phyloP scores from a whole-genome alignment of 2,329 filamentous ascomycete genomes.

The Dichotomopilus funicola region DNA sequence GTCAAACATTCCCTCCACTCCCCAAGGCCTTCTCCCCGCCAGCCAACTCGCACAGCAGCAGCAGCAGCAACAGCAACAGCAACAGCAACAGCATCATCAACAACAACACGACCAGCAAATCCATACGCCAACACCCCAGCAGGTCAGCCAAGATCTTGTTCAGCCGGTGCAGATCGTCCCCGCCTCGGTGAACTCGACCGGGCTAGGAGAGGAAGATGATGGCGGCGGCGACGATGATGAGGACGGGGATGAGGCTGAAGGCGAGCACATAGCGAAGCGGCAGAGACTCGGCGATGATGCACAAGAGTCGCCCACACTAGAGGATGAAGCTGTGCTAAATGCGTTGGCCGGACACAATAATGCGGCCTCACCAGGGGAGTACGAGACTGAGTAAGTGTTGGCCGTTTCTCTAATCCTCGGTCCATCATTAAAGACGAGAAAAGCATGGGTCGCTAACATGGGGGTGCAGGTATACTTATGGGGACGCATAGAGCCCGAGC shows the following conservation, averaged over 20 bases:
- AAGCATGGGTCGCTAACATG: too few relatives aligned
- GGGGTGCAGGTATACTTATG: constrained; percentile 34
- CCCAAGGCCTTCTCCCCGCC: too few relatives aligned
- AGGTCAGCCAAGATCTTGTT: constrained; percentile 1
- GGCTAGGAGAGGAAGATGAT: background rate
- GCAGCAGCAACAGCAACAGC: too few relatives aligned
- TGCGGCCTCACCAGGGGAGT: constrained; percentile 32
- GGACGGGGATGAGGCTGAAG: constrained; percentile 25
- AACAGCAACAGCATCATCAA: too few relatives aligned
- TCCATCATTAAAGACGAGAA: background rate
- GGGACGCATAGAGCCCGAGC: constrained; percentile 30
- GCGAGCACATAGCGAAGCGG: constrained; percentile 34
- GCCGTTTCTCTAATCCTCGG: background rate
- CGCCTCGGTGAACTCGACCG: constrained; percentile 3
- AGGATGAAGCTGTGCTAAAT: constrained; percentile 41
- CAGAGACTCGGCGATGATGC: constrained; percentile 30
- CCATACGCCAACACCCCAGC: too few relatives aligned
- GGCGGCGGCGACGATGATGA: constrained; percentile 26
- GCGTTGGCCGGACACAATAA: constrained; percentile 41
- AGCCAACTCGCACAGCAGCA: too few relatives aligned
- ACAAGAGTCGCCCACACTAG: constrained; percentile 29
- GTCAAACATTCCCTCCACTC: too few relatives aligned
- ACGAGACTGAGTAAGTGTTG: constrained; percentile 37
- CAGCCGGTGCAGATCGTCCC: background rate
- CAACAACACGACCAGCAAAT: too few relatives aligned